Evolutionary conservation across 495 filamentous ascomycete genomes (phyloP).

Genomic region (Penicillium lividum): DNA sequence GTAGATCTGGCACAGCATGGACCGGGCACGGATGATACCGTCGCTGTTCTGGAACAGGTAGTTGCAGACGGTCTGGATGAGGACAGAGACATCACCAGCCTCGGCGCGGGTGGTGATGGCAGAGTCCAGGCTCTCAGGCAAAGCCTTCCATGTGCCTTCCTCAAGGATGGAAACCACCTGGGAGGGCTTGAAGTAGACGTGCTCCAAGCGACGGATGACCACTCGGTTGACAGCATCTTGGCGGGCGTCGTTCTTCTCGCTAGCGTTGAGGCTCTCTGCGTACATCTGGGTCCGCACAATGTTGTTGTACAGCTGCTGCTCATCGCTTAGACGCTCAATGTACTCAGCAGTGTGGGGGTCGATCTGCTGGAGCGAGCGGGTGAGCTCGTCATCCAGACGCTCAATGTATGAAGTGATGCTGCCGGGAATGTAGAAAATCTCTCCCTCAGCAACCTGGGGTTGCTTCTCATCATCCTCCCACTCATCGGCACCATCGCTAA

Average conservation of each 20-base stretch:
- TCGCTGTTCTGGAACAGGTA: slow-evolving; percentile 93
- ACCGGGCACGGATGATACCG: slow-evolving; percentile 91
- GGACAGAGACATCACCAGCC: slow-evolving; percentile 62
- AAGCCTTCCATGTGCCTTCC: slow-evolving; percentile 85
- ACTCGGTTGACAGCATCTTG: slow-evolving; percentile 88
- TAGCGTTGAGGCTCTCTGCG: slow-evolving; percentile 72
- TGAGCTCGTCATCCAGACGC: slow-evolving; percentile 96
- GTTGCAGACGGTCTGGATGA: slow-evolving; percentile 87
- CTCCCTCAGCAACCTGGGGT: slow-evolving; percentile 66
- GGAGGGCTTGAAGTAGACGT: slow-evolving; percentile 98
- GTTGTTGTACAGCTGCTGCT: slow-evolving; percentile 87
- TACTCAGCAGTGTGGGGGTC: slow-evolving; percentile 99
- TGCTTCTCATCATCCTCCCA: slow-evolving; percentile 99
- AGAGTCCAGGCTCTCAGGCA: slow-evolving; percentile 72
- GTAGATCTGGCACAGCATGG: slow-evolving; percentile 98
- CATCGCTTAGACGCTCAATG: slow-evolving; percentile 89
- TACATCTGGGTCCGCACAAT: slow-evolving; percentile 86
- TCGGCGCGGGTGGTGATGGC: slow-evolving; percentile 71
- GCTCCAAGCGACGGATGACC: slow-evolving; percentile 90
- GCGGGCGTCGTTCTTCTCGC: slow-evolving; percentile 67
- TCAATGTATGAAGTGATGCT: slow-evolving; percentile 94
- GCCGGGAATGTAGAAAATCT: slow-evolving; percentile 85
- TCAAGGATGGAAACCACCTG: slow-evolving; percentile 92
- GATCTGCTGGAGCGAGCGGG: slow-evolving; percentile 90
- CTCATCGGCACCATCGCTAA: slow-evolving; percentile 90